Evolutionary conservation across 495 filamentous ascomycete species (phyloP), one percentile per base, ranked within the genome.

Genomic region (Haplographium delicatum): DNA sequence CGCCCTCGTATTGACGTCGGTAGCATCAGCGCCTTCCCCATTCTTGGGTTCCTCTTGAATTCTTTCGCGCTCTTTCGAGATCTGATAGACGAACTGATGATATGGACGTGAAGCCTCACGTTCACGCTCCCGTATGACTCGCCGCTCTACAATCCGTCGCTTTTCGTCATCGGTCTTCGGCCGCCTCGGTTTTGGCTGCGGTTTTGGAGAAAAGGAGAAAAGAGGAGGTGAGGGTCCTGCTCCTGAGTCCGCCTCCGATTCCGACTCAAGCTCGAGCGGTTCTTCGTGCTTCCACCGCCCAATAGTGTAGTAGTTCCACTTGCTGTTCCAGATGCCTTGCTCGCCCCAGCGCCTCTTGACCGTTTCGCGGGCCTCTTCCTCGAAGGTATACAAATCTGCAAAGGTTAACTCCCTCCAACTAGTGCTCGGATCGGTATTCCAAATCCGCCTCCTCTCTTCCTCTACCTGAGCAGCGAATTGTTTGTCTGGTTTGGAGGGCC

Each of bases 241-340:
- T 35, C 44, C 26, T 25, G 39, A 13, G 11, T 44, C 39, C n/a
- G 23, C 19, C 39, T 51, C 39, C 6, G 25, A 51, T 44, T 47
- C 35, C 27, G 41, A 31, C 27, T 45, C 49, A 30, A 51, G 35
- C 35, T 31, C 25, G 27, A 23, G 44, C 31, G 16, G 24, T 33
- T 15, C 19, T 44, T 45, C 31, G 13, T 50, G 9, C 37, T 38
- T 45, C 49, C 44, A 23, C 43, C 51, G 53, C 10, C 49, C 39
- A 28, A 10, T 27, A 24, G 9, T 15, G 4, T 31, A n/a, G 5
- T 34, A 9, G 24, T 37, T 18, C 16, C 3, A 61, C 24, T 43
- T 30, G 1, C 58, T 27, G 18, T 56, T 56, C 62, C 62, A 66
- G 20, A 64, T 64, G n/a, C 56, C 56, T 28, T 64, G 62, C 56